A percentile compares a stretch with the other conserved stretches of the same genome.
These are phyloP conservation scores for Pilatotrama ljubarskyi DNA, from an alignment of 768 basidiomycete genomes.

Conservation along the genomic window DNA sequence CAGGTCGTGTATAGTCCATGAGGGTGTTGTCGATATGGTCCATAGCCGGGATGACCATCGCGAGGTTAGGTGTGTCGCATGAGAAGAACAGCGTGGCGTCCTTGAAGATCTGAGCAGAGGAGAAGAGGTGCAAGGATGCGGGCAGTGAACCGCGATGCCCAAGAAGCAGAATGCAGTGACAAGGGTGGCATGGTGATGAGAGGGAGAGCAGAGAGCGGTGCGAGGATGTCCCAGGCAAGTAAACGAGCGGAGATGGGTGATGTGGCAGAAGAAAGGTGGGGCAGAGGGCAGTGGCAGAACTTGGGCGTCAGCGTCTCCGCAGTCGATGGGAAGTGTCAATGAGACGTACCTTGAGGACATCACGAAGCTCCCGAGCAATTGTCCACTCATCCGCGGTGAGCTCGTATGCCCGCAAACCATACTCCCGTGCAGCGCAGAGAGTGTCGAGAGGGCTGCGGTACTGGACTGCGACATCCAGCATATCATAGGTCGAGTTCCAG, in stretches of 20 bases:
- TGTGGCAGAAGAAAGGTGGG: too few species aligned
- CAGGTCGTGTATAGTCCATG: neutral
- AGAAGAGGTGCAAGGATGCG: too few species aligned
- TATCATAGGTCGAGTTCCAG: constrained; percentile 13
- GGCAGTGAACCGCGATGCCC: too few species aligned
- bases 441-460: neutral
- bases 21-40: constrained; percentile 18
- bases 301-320: too few species aligned
- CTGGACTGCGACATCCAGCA: neutral
- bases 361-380: constrained; percentile 14
- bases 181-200: too few species aligned
- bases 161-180: too few species aligned
- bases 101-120: constrained; percentile 26
- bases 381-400: constrained; percentile 19
- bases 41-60: constrained; percentile 31
- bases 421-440: neutral
- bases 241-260: too few species aligned
- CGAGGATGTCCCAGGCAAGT: too few species aligned
- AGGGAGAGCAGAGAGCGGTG: too few species aligned
- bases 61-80: constrained; percentile 23
- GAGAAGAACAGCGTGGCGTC: constrained; percentile 31
- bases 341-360: constrained; percentile 25
- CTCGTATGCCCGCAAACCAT: constrained; percentile 8
- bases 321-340: too few species aligned
- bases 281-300: too few species aligned